These are phyloP conservation scores for Phytophthora ramorum DNA, from an alignment of 352 stramenopile species.

Conservation along the genomic window DNA sequence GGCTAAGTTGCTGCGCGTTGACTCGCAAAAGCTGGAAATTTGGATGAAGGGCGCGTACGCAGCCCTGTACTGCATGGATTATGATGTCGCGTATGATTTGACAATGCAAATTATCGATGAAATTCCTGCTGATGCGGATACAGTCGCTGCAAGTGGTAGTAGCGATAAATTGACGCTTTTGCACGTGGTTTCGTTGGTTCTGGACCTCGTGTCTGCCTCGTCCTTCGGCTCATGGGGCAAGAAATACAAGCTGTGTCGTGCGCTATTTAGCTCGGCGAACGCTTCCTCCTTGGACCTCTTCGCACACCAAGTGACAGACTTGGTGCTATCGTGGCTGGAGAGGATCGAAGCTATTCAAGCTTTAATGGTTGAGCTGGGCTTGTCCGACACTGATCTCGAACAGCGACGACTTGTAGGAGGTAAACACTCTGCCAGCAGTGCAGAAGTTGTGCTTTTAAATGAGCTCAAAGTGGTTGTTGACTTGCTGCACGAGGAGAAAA, in stretches of 20 bases:
- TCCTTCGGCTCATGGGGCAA: slow-evolving; percentile 69
- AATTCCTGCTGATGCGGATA: slow-evolving; percentile 16
- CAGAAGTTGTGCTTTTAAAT: slow-evolving; percentile 58
- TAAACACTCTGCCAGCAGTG: slow-evolving; percentile 26
- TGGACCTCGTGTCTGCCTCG: slow-evolving; percentile 70
- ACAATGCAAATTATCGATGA: slow-evolving; percentile 49
- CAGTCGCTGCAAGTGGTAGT: slow-evolving; percentile 5
- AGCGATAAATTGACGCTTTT: slow-evolving; percentile 39
- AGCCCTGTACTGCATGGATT: slow-evolving; percentile 73
- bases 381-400: slow-evolving; percentile 70
- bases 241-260: slow-evolving; percentile 54
- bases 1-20: slow-evolving; percentile 55
- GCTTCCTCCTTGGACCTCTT: slow-evolving; percentile 45
- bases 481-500: slow-evolving; percentile 65
- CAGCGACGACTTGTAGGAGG: slow-evolving; percentile 44
- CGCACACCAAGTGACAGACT: slow-evolving; percentile 53
- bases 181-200: slow-evolving; percentile 66
- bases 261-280: slow-evolving; percentile 41
- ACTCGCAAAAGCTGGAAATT: slow-evolving; percentile 49
- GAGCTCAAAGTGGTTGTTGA: slow-evolving; percentile 76
- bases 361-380: slow-evolving; percentile 63
- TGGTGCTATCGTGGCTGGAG: slow-evolving; percentile 55
- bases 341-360: slow-evolving; percentile 64
- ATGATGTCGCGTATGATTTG: slow-evolving; percentile 60
- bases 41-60: slow-evolving; percentile 73